Evolutionary conservation across 345 rosid species (phyloP).

Genomic region (Triadica sebifera): DNA sequence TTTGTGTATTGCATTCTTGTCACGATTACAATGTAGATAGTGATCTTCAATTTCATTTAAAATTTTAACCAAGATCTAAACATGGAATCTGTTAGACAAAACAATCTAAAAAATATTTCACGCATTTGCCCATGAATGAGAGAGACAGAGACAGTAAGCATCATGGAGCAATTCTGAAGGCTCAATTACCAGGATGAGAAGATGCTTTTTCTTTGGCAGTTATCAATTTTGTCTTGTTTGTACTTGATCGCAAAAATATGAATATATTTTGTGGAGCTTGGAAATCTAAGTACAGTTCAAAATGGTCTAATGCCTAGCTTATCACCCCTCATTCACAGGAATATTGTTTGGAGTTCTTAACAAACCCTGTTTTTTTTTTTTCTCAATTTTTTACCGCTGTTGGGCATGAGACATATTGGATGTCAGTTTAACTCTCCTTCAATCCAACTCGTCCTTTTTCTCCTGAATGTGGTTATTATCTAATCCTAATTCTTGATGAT

Average conservation of each 20-base stretch:
- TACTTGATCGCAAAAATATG: neutral
- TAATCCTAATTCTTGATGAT: neutral
- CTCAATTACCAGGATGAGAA: neutral
- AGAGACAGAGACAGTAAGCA: neutral
- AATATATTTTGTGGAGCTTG: neutral
- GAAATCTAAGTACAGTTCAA: neutral
- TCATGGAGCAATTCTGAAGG: neutral
- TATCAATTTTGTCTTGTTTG: neutral
- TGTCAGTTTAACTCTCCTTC: neutral
- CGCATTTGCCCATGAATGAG: neutral
- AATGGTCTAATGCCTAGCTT: neutral
- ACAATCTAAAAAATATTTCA: neutral
- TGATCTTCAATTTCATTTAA: neutral
- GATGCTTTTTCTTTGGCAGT: neutral
- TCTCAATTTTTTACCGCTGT: neutral
- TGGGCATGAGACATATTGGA: neutral
- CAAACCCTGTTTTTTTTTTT: neutral
- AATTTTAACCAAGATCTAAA: neutral
- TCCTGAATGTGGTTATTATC: neutral
- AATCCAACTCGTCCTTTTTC: slow-evolving; percentile 1
- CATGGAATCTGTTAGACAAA: neutral
- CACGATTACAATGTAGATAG: neutral
- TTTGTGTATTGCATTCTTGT: neutral
- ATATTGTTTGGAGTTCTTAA: neutral
- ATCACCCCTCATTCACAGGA: neutral